Base-by-base conservation (phyloP, 2,329 filamentous ascomycete genomes). In the Venturia nashicola region DNA sequence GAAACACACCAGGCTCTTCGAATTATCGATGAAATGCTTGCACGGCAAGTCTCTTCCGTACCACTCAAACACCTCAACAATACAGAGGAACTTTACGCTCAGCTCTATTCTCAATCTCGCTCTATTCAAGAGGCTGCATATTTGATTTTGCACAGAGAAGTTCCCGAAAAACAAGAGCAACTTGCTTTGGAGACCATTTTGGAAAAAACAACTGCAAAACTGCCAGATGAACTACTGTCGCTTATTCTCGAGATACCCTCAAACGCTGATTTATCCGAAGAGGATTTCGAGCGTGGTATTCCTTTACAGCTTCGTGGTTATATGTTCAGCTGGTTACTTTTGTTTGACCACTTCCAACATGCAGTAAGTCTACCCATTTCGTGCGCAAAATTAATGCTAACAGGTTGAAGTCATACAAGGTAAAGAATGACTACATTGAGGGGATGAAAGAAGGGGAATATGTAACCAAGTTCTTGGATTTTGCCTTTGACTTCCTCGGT, bases 161-260 rank as follows among this genome's bases (percentile, higher is more conserved):
- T 97, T 8, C 91, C 91, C 0, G 81, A 81, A 2, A 79, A 82
- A 0, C 93, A 97, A 72, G 88, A 95, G 70, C 83, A 96, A 64
- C 79, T 93, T 0, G 94, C 92, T 0, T 80, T 97, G 40, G 88
- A 96, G 67, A 82, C 83, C 51, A 85, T 83, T 1, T 73, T 92
- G 1, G 87, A 91, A 42, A 89, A 91, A 73, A 85, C 79, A 65
- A 83, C 83, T 57, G 90, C 88, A 7, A 83, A 82, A 61, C 79
- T 99, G 1, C 91, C 94, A 0, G 87, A 92, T 65, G 91, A 97
- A 73, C 79, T 97, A 0, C 75, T 97, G 0, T 95, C 91, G 0
- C 80, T 97, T 1, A 80, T 97, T 16, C 81, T 95, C 0, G 89
- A 95, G 66, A 82, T 88, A 0, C 90, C 93, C 0, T 86, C 86